Evolutionary conservation across 176 grass and related monocot species (phyloP).

Genomic region (Hsuehochloa calcarea): DNA sequence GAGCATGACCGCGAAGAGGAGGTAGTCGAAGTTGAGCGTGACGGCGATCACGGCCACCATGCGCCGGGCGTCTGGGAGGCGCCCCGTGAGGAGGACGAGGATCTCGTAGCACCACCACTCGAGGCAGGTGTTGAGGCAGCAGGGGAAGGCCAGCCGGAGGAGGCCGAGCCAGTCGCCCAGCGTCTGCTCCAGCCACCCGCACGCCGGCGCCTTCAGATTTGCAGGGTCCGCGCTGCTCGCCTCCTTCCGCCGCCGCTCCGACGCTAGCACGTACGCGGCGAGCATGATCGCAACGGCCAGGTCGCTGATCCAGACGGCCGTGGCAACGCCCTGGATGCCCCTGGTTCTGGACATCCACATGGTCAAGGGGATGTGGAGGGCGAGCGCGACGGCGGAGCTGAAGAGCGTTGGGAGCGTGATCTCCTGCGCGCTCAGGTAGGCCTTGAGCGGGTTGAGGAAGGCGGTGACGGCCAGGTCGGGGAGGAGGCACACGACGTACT

Average conservation of each 20-base stretch:
- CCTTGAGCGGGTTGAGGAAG: conserved; percentile 70
- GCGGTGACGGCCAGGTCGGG: conserved; percentile 68
- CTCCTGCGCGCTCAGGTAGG: conserved; percentile 79
- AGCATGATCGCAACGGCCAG: conserved; percentile 47
- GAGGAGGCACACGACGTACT: conserved; percentile 49
- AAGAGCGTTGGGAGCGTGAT: conserved; percentile 72
- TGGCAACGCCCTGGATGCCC: conserved; percentile 63
- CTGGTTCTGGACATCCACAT: conserved; percentile 39
- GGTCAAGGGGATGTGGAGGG: conserved; percentile 69
- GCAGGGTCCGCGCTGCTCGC: background rate
- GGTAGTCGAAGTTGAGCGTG: conserved; percentile 92
- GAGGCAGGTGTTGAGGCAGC: conserved; percentile 84
- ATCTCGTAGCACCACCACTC: conserved; percentile 99
- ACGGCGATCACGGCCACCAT: conserved; percentile 70
- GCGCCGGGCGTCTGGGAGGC: conserved; percentile 68
- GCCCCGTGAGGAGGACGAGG: conserved; percentile 71
- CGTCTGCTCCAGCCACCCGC: conserved; percentile 34
- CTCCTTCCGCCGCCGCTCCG: conserved; percentile 18
- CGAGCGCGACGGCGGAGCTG: conserved; percentile 45
- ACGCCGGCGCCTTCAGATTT: background rate
- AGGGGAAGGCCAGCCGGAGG: conserved; percentile 53
- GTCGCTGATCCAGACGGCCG: conserved; percentile 72
- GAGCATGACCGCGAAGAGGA: conserved; percentile 74
- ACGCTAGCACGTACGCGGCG: conserved; percentile 31
- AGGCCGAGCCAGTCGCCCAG: conserved; percentile 36